Evolutionary conservation across 345 rosid genomes (phyloP).

Genomic region (Pugionium dolabratum): DNA sequence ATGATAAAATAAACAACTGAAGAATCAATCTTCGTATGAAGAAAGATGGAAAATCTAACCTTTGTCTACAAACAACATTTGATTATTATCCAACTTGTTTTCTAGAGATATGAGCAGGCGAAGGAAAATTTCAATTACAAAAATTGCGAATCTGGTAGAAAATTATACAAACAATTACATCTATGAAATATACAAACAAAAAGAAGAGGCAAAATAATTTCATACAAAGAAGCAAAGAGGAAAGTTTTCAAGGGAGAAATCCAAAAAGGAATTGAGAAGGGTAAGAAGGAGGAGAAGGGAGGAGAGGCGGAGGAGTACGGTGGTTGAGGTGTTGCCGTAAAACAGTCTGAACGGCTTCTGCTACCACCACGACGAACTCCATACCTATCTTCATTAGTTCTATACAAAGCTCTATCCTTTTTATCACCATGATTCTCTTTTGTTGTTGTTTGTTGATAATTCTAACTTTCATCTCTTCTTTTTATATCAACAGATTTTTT

Average conservation of each 20-base stretch:
- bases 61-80: too few relatives aligned
- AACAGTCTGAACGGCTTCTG: constrained; percentile 46
- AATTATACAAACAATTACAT: not conserved
- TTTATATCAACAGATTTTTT: constrained; percentile 17
- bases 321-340: constrained; percentile 34
- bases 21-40: too few relatives aligned
- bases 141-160: too few relatives aligned
- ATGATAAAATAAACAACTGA: too few relatives aligned
- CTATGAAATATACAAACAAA: not conserved
- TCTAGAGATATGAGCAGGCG: too few relatives aligned
- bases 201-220: not conserved
- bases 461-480: constrained; percentile 23
- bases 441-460: not conserved
- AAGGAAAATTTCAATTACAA: too few relatives aligned
- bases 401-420: constrained; percentile 50
- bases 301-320: constrained; percentile 34
- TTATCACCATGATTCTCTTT: constrained; percentile 46
- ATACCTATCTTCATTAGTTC: constrained; percentile 48
- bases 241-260: constrained; percentile 22
- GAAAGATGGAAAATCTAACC: too few relatives aligned
- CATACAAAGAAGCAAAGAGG: not conserved
- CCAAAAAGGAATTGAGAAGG: constrained; percentile 40
- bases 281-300: constrained; percentile 34
- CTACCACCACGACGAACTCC: constrained; percentile 50
- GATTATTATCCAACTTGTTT: too few relatives aligned